Base-by-base conservation (phyloP, 192 early-diverging fungal species). In the Pilaira anomala region DNA sequence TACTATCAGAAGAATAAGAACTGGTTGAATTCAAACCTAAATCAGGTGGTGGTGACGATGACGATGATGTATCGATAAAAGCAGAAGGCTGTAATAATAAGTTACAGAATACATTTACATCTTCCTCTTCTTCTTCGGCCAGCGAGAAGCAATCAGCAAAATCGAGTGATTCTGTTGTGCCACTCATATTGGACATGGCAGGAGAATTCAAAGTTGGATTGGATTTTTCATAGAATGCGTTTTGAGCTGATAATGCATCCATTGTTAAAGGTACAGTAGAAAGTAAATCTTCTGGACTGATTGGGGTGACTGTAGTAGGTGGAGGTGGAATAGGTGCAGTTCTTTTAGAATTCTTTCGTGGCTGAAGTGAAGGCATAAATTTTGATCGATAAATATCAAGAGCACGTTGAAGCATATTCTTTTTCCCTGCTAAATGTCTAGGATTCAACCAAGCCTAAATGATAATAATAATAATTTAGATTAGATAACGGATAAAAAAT, bases 351-450 rank as follows among this genome's bases (percentile, higher is more conserved):
- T 66, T 56, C 28, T 66, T 66, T 12, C 64, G 22, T 18, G 64
- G 64, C 24, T 39, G 54, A 12, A 66, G 53, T 3, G 28, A 39
- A 22, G 64, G 64, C 42, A 66, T 49, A 26, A 66, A 66, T 33
- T 66, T 66, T 16, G 54, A 39, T 24, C 74, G 60, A 41, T 76
- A 76, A 7, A 71, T 48, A 53, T 76, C 74, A 18, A 76, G 52
- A 7, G 60, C 65, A 46, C 71, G 65, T 48, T 75, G 69, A 1
- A 75, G 45, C 21, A 75, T 46, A 24, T 63, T 63, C 36, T 66
- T 65, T 30, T 75, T 75, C 19, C 60, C 65, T 26, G 62, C 71
- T 13, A 75, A 51, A 36, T 68, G 61, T 28, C 60, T 26, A 42
- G 46, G 62, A 42, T 63, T 63, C 5, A 63, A 44, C 62, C 62